phyloP scores from a whole-genome alignment of 345 rosid species.

The Kernera saxatilis region DNA sequence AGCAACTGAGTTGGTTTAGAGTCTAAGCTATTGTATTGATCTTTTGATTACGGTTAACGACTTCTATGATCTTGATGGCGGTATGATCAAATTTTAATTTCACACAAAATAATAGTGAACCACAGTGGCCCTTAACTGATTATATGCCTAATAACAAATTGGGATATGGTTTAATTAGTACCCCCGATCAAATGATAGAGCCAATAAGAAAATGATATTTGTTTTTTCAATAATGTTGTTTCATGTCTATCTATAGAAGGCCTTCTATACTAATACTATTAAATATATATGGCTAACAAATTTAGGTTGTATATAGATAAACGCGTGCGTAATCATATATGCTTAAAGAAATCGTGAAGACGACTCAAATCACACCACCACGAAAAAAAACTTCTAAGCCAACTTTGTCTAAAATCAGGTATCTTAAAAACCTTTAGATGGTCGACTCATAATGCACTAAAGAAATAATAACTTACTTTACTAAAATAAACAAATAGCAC shows the following conservation, averaged over 20 bases:
- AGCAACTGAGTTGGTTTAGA: not conserved
- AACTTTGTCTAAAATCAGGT: not conserved
- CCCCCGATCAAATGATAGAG: not conserved
- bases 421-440: not conserved
- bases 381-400: not conserved
- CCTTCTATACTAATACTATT: not conserved
- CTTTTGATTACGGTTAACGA: not conserved
- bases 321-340: not conserved
- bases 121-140: too few relatives aligned
- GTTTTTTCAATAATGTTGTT: not conserved
- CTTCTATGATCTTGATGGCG: not conserved
- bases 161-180: not conserved
- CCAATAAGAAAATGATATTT: not conserved
- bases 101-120: too few relatives aligned
- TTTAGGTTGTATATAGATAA: not conserved
- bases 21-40: not conserved
- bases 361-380: slow-evolving; percentile 15
- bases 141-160: not conserved
- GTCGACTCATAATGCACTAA: not conserved
- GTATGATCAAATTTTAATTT: not conserved
- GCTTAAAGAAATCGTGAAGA: not conserved
- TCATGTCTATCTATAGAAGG: not conserved
- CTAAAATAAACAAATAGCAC: not conserved
- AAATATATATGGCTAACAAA: not conserved
- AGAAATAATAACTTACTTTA: not conserved